Conservation (phyloP, 2,329 filamentous ascomycete genomes). For the Aspergillus transmontanensis region DNA sequence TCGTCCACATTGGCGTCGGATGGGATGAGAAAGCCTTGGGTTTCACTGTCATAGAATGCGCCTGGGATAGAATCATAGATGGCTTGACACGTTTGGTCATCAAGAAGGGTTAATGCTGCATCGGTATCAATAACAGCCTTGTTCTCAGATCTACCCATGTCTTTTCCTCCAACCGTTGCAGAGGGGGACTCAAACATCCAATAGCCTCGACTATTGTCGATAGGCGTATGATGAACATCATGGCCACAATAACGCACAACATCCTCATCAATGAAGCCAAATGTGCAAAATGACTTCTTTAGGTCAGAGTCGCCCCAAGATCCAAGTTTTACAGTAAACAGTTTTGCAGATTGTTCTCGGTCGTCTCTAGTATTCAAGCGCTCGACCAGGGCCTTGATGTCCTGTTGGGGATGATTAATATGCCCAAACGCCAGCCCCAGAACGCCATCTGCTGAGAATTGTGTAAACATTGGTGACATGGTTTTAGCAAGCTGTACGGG, state of each 20-base stretch:
- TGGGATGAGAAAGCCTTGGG: constrained; percentile 69
- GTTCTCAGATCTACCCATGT: constrained; percentile 56
- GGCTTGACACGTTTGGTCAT: constrained; percentile 61
- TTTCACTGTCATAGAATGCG: constrained; percentile 55
- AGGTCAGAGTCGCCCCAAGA: constrained; percentile 54
- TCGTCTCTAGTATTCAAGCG: constrained; percentile 66
- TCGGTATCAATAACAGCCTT: constrained; percentile 72
- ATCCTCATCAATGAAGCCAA: constrained; percentile 70
- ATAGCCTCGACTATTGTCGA: constrained; percentile 68
- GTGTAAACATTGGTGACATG: constrained; percentile 60
- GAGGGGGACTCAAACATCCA: constrained; percentile 66
- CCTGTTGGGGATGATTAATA: constrained; percentile 65
- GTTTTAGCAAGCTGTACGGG: constrained; percentile 65
- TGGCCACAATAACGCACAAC: constrained; percentile 57
- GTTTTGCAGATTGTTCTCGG: constrained; percentile 55
- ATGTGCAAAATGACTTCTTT: constrained; percentile 68
- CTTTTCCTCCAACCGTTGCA: constrained; percentile 60
- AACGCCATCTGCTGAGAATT: constrained; percentile 63
- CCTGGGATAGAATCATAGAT: constrained; percentile 68
- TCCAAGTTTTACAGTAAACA: constrained; percentile 68
- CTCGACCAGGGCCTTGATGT: constrained; percentile 65
- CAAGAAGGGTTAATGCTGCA: constrained; percentile 67
- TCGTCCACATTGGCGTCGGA: constrained; percentile 52
- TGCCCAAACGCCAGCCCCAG: constrained; percentile 66
- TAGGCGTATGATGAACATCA: constrained; percentile 60